phyloP scores from a whole-genome alignment of 768 basidiomycete species.

The Pleurotus ostreatus region DNA sequence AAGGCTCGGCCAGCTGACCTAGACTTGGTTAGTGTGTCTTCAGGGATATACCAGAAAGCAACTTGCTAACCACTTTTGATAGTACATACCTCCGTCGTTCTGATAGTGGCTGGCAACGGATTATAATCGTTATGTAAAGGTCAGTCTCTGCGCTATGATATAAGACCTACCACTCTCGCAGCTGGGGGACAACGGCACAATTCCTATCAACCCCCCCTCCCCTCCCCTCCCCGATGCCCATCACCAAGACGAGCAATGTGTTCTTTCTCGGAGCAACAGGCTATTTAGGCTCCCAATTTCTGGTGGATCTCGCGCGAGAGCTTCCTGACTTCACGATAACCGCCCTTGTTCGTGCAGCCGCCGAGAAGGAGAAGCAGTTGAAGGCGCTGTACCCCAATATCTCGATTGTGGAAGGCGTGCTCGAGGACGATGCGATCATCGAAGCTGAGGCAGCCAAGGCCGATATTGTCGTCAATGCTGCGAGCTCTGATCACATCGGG shows the following conservation, averaged over 20 bases:
- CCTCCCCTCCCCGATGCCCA: not conserved
- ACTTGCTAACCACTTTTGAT: too few relatives aligned
- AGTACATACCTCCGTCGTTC: too few relatives aligned
- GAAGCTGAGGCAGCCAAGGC: slow-evolving; percentile 29
- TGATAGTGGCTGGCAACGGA: too few relatives aligned
- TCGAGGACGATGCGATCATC: slow-evolving; percentile 32
- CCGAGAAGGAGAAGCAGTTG: slow-evolving; percentile 23
- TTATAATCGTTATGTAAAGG: too few relatives aligned
- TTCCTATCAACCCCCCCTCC: too few relatives aligned
- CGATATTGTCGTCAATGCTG: slow-evolving; percentile 37
- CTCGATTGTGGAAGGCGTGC: slow-evolving; percentile 30
- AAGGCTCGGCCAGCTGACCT: too few relatives aligned
- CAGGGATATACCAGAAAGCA: too few relatives aligned
- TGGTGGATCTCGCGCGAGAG: slow-evolving; percentile 26
- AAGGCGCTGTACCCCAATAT: slow-evolving; percentile 28
- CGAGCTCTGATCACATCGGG: slow-evolving; percentile 32
- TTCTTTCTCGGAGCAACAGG: slow-evolving; percentile 43
- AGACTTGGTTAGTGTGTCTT: too few relatives aligned
- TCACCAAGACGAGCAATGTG: slow-evolving; percentile 15
- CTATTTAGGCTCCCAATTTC: slow-evolving; percentile 37
- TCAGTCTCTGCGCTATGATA: too few relatives aligned
- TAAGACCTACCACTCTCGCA: too few relatives aligned
- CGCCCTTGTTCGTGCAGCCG: slow-evolving; percentile 31
- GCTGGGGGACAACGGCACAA: too few relatives aligned
- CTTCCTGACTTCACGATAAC: slow-evolving; percentile 27